Evolutionary conservation across 2,329 filamentous ascomycete genomes (phyloP).

Genomic region (Exophiala oligosperma): DNA sequence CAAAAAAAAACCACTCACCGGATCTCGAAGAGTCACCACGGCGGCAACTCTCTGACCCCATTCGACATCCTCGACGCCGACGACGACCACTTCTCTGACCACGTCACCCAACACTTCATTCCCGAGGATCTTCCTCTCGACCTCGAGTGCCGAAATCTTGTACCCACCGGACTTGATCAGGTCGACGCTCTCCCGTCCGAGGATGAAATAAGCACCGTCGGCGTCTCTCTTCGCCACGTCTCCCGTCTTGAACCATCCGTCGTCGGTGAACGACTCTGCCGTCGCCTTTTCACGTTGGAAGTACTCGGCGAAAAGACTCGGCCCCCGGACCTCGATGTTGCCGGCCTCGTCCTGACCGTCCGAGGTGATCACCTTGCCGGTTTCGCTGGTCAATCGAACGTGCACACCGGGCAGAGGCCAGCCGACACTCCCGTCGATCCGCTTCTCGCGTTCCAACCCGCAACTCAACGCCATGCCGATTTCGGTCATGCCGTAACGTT

Average conservation of each 20-base stretch:
- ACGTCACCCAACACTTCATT: slow-evolving; percentile 58
- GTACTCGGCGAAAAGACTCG: slow-evolving; percentile 45
- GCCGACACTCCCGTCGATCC: slow-evolving; percentile 74
- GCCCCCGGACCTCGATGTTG: slow-evolving; percentile 45
- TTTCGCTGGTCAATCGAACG: slow-evolving; percentile 46
- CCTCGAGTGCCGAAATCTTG: slow-evolving; percentile 86
- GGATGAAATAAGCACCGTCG: slow-evolving; percentile 89
- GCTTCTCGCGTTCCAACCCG: slow-evolving; percentile 72
- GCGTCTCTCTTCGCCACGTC: slow-evolving; percentile 84
- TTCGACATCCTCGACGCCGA: slow-evolving; percentile 79
- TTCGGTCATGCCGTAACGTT: slow-evolving; percentile 75
- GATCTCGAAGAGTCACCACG: slow-evolving; percentile 54
- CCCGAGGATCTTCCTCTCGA: slow-evolving; percentile 88
- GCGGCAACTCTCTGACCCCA: slow-evolving; percentile 97
- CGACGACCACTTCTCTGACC: slow-evolving; percentile 80
- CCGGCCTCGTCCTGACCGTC: slow-evolving; percentile 39
- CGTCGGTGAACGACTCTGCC: slow-evolving; percentile 25
- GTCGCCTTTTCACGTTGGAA: slow-evolving; percentile 32
- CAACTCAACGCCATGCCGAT: slow-evolving; percentile 97
- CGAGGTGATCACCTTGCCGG: slow-evolving; percentile 31
- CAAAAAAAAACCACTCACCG: slow-evolving; percentile 2
- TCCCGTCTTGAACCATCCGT: slow-evolving; percentile 97
- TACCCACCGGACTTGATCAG: slow-evolving; percentile 98
- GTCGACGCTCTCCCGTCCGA: slow-evolving; percentile 81
- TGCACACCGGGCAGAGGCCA: slow-evolving; percentile 50